Evolutionary conservation across 306 rosid species (phyloP).

Genomic region (Trichosanthes cucumerina): DNA sequence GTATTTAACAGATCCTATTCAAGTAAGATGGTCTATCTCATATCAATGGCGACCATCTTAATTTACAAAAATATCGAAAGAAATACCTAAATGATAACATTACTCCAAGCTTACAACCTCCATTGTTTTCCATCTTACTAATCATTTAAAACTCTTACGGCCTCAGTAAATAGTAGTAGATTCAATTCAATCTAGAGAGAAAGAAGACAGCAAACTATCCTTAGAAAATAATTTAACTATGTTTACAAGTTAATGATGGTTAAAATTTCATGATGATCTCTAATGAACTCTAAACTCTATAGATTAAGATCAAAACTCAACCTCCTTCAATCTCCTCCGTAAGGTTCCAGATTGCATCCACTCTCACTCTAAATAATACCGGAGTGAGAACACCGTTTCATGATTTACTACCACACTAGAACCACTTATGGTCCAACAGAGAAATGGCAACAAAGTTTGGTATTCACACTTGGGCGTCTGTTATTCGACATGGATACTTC

Average conservation of each 20-base stretch:
- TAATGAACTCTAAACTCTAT: neutral
- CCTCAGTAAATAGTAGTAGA: neutral
- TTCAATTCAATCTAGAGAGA: no score
- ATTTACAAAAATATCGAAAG: no score
- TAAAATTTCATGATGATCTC: neutral
- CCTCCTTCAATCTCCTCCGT: neutral
- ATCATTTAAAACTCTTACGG: no score
- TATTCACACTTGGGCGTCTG: neutral
- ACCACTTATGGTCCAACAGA: neutral
- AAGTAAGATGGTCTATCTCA: no score
- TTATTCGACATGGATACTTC: neutral
- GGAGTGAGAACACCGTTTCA: neutral
- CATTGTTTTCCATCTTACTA: neutral
- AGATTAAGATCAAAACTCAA: neutral
- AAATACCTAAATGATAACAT: neutral
- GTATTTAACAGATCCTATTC: no score
- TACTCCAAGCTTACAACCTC: neutral
- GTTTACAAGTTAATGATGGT: neutral
- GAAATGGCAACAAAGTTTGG: neutral
- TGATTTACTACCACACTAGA: neutral
- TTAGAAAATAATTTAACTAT: neutral
- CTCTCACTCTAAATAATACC: neutral
- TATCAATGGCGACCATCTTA: no score
- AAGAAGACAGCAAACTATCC: neutral
- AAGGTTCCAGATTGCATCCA: neutral